Evolutionary conservation across 2,329 filamentous ascomycete species (phyloP).

Genomic region (Magnaporthiopsis rhizophila): DNA sequence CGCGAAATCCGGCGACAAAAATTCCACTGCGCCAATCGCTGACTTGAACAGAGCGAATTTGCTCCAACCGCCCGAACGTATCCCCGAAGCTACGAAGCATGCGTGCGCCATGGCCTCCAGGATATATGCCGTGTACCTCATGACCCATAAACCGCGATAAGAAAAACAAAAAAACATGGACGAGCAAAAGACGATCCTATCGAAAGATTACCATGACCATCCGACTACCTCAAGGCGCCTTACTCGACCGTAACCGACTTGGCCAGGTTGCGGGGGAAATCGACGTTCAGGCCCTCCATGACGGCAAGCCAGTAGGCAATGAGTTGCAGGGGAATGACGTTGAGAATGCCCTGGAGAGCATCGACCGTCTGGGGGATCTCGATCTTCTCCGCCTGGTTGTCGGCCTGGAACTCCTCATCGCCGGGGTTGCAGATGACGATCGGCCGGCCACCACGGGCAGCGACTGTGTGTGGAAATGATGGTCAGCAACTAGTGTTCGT

Average conservation of each 20-base stretch:
- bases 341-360: conserved; percentile 89
- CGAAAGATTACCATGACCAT: not conserved
- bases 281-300: conserved; percentile 90
- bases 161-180: not conserved
- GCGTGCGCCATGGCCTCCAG: not conserved
- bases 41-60: not conserved
- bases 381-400: conserved; percentile 85
- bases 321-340: conserved; percentile 94
- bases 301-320: conserved; percentile 99
- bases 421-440: conserved; percentile 96
- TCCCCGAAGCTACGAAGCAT: not conserved
- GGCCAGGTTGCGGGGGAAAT: conserved; percentile 96
- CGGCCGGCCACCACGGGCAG: conserved; percentile 89
- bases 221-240: conserved; percentile 17
- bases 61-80: not conserved
- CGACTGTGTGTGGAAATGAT: conserved; percentile 47
- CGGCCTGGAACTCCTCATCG: conserved; percentile 78
- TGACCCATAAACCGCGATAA: not conserved
- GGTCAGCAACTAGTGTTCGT: conserved; percentile 15
- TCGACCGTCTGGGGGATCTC: conserved; percentile 96
- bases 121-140: not conserved
- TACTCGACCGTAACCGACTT: conserved; percentile 99
- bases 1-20: not conserved
- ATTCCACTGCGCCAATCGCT: not conserved
- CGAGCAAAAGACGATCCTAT: not conserved